Percentiles rank a stretch among this genome's conserved stretches.
Evolutionary conservation across 345 rosid species (phyloP).

Genomic region (Brassica juncea): DNA sequence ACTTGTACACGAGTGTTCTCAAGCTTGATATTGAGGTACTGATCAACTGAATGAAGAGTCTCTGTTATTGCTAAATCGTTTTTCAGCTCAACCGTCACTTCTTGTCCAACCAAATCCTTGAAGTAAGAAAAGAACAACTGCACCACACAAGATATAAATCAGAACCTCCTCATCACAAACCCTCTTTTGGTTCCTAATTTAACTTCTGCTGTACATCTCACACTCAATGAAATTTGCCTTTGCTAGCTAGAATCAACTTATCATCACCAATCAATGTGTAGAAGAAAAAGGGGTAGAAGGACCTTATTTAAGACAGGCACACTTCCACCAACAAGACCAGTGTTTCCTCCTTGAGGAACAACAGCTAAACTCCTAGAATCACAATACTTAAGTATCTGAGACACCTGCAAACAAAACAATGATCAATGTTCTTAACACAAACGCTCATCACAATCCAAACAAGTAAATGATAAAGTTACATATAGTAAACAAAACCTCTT

Average conservation of each 20-base stretch:
- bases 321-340: constrained; percentile 98
- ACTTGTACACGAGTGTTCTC: constrained; percentile 98
- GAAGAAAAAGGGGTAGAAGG: neutral
- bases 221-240: too few relatives aligned
- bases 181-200: neutral
- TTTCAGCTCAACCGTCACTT: constrained; percentile 98
- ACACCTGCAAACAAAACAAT: constrained; percentile 54
- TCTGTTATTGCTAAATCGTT: constrained; percentile 98
- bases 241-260: neutral
- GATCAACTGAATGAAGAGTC: constrained; percentile 98
- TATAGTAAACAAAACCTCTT: constrained; percentile 47
- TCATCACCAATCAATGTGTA: constrained; percentile 2
- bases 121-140: constrained; percentile 99
- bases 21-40: constrained; percentile 97
- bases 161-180: neutral
- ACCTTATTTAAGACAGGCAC: constrained; percentile 98
- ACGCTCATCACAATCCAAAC: neutral
- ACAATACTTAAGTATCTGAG: constrained; percentile 75
- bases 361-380: constrained; percentile 82
- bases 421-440: neutral
- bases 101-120: constrained; percentile 99
- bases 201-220: neutral
- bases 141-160: constrained; percentile 18
- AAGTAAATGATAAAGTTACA: too few relatives aligned
- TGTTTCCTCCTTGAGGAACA: constrained; percentile 99